phyloP scores from a whole-genome alignment of 2,329 filamentous ascomycete genomes.

The Claviceps monticola region DNA sequence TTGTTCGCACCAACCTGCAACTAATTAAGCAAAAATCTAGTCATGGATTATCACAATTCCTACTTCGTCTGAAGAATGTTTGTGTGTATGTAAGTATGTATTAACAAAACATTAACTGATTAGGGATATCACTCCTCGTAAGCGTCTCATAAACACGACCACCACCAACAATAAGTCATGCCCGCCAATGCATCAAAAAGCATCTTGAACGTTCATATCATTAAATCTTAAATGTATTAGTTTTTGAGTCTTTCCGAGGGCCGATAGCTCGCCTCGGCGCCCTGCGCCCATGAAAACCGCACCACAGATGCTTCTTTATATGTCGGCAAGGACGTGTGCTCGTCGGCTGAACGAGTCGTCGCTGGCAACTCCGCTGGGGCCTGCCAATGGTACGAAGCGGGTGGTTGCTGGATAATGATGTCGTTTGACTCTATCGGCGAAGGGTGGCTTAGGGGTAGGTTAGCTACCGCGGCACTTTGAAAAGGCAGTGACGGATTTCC shows the following conservation, averaged over 20 bases:
- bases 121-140: neutral
- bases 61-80: too few species aligned
- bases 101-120: too few species aligned
- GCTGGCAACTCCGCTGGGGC: conserved; percentile 3
- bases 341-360: conserved; percentile 12
- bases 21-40: too few species aligned
- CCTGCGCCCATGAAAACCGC: conserved; percentile 18
- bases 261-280: conserved; percentile 15
- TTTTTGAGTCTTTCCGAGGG: conserved; percentile 9
- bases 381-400: conserved; percentile 1
- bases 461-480: neutral
- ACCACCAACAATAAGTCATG: neutral
- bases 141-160: neutral
- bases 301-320: conserved; percentile 12
- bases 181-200: too few species aligned
- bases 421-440: neutral
- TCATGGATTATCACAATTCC: too few species aligned
- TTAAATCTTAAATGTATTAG: neutral
- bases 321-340: conserved; percentile 20
- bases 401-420: neutral
- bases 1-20: neutral
- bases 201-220: too few species aligned
- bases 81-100: too few species aligned
- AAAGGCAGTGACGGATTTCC: neutral
- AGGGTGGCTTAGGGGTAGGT: neutral